Evolutionary conservation across 2,329 filamentous ascomycete genomes (phyloP), one percentile per base, ranked within the genome.

Genomic region (Aspergillus proliferans): DNA sequence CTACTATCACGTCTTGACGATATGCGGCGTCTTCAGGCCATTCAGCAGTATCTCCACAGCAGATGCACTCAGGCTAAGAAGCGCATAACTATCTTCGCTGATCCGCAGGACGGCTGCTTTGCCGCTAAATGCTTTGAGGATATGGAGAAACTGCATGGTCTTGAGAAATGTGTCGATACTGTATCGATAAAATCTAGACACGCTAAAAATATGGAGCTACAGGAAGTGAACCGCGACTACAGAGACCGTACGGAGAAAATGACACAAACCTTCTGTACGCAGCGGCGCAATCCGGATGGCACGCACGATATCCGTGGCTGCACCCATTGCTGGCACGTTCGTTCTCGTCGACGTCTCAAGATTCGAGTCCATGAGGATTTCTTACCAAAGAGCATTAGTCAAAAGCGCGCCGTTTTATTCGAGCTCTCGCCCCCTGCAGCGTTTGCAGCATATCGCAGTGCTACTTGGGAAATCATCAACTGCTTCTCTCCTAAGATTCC

Each of bases 341-440:
- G 65, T 4, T 26, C 58, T 19, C 63, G 69, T 0, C 69, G 64
- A 1, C 57, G 63, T 1, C 67, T 81, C 15, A 58, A 50, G 15
- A 81, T 83, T 18, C 7, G 52, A 1, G 60, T 76, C 2, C 71
- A 77, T 39, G 80, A 83, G 54, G 66, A 76, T 46, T 76, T 72
- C 1, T 64, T 83, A 0, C 79, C 79, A 2, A 36, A 45, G 0
- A 50, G 51, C 8, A 19, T 30, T 12, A 18, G 60, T 2, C 55
- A 69, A 8, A 66, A 65, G n/a, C 73, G 75, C 28, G 68, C 67
- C 0, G 62, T 78, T 0, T 52, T 83, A 0, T 81, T 83, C 45
- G 81, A 84, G 52, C 61, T 83, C 1, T 51, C 47, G 0, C 66
- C 70, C 19, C 80, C 81, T 0, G 28, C 55, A 3, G 64, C 64